A percentile compares a stretch with the other conserved stretches of the same genome.
Evolutionary conservation across 257 asterid genomes (phyloP).

Genomic region (Ligustrum vulgare): DNA sequence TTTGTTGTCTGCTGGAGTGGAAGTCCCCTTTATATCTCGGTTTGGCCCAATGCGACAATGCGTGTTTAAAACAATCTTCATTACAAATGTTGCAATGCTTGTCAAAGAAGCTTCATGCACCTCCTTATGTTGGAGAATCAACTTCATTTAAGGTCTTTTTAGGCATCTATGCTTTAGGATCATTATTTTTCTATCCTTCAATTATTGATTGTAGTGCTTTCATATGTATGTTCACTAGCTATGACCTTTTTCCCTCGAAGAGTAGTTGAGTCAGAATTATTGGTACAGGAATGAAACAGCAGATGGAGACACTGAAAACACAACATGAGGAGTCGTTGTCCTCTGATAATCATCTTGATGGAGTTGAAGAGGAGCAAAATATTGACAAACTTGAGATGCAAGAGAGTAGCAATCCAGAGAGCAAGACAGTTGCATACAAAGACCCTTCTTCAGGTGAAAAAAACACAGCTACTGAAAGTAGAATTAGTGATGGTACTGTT

Average conservation of each 20-base stretch:
- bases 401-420: constrained; percentile 40
- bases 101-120: background rate
- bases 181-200: background rate
- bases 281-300: constrained; percentile 55
- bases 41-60: background rate
- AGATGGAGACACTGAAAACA: constrained; percentile 61
- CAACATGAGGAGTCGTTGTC: constrained; percentile 55
- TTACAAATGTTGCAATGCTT: background rate
- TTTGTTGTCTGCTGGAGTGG: background rate
- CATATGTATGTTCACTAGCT: constrained; percentile 17
- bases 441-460: constrained; percentile 38
- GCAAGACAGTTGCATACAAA: constrained; percentile 40
- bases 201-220: background rate
- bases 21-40: background rate
- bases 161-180: background rate
- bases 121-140: background rate
- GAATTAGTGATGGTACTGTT: constrained; percentile 36
- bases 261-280: background rate
- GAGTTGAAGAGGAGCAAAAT: constrained; percentile 36
- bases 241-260: background rate
- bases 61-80: background rate
- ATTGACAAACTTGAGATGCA: constrained; percentile 42
- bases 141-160: background rate
- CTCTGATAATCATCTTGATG: constrained; percentile 41
- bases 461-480: constrained; percentile 44